These are phyloP conservation scores for Metschnikowia sp. DNA, from an alignment of 805 yeast species.

Conservation along the genomic window DNA sequence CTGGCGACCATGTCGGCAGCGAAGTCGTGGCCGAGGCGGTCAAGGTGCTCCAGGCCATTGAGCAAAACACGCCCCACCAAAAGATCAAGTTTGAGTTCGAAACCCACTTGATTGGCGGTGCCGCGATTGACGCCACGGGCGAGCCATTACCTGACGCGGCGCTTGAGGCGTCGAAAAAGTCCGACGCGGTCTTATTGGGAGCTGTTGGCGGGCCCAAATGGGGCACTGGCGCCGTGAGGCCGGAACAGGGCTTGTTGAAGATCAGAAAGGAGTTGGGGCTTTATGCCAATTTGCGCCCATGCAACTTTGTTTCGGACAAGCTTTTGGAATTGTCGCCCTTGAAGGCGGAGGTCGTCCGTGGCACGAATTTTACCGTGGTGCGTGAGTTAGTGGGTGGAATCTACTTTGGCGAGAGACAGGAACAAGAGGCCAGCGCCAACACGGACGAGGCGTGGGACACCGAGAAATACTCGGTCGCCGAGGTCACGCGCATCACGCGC, in stretches of 20 bases:
- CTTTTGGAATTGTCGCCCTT: conserved; percentile 85
- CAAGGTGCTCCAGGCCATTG: conserved; percentile 81
- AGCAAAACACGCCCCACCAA: conserved; percentile 40
- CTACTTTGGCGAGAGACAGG: conserved; percentile 93
- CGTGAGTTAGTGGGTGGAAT: conserved; percentile 98
- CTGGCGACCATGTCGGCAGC: conserved; percentile 97
- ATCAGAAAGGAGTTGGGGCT: conserved; percentile 91
- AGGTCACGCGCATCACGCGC: conserved; percentile 92
- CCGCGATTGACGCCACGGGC: conserved; percentile 97
- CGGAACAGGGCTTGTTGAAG: conserved; percentile 93
- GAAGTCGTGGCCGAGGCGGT: conserved; percentile 89
- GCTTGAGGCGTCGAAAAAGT: conserved; percentile 73
- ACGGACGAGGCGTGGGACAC: conserved; percentile 86
- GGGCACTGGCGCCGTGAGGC: conserved; percentile 96
- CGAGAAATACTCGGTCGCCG: conserved; percentile 86
- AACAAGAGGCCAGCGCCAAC: conserved; percentile 70
- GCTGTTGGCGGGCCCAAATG: conserved; percentile 99
- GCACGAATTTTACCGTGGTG: conserved; percentile 89
- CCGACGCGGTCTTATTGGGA: conserved; percentile 95
- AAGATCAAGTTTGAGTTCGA: conserved; percentile 67
- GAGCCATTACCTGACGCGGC: conserved; percentile 84
- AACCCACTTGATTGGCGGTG: conserved; percentile 92
- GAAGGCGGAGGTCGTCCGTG: conserved; percentile 77
- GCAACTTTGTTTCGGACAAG: conserved; percentile 85
- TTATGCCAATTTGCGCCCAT: conserved; percentile 96